Base-by-base conservation (phyloP, 257 asterid genomes). In the Sherardia arvensis region DNA sequence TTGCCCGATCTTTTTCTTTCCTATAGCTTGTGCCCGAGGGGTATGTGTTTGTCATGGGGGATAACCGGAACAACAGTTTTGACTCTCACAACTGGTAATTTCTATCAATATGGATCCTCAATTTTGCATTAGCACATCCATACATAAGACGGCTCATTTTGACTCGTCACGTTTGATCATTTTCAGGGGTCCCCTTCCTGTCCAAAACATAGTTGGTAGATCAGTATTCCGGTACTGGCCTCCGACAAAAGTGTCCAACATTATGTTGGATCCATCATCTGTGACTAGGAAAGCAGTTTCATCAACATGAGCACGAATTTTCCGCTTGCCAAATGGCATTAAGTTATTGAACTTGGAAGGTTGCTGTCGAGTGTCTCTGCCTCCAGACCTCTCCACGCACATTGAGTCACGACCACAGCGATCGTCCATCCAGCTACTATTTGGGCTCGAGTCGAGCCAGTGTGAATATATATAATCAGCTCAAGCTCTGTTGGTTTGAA, bases 21-120 rank as follows among this genome's bases (percentile, higher is more conserved):
- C 38, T 70, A 47, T 76, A 91, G 98, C 76, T 85, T 69, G 91
- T 92, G 45, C 99, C 99, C 2, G 95, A 87, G 54, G 97, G 94
- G 69, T 84, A 69, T 57, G 99, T 92, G 65, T 92, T 87, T 59
- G 99, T 92, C 67, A 70, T 92, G 84, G 99, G 99, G 59, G 97
- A 92, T 88, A 92, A 92, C 64, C 95, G 99, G 47, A 92, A 92
- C 69, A 85, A 87, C 71, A 92, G 99, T 81, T 85, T 67, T 17
- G 99, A 92, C 79, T 92, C 99, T 28, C 99, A 84, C 76, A 72
- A 84, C 75, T 92, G 99, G 98, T 91, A 76, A 71, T 62, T 43
- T 40, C 20, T 15, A 20, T 15, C 8, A 43, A 43, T 43, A 43
- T 43, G 6, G 5, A 40, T 40, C 49, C 21, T 4, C 1, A 15